Base-by-base conservation (phyloP, 345 rosid genomes). In the Gossypium bickii region DNA sequence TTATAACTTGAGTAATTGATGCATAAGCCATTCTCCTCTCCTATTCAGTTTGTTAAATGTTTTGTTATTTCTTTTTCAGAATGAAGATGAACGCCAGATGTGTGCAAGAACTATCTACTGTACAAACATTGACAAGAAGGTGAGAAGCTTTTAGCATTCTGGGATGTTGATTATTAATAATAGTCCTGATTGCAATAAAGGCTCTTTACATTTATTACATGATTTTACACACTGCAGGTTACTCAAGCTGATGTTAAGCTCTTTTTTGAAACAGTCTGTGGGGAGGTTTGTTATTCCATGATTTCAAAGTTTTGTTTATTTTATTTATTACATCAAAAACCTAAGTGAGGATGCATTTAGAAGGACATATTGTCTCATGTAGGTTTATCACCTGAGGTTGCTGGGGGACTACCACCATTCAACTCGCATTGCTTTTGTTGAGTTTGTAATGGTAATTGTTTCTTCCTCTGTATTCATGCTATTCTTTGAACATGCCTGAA, bases 41-140 rank as follows among this genome's bases (percentile, higher is more conserved):
- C 67, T 67, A 15, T 48, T 13, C 29, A 9, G 18, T 10, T 9
- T 43, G 45, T 74, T 77, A 43, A 68, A 57, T 12, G 9, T 34
- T 58, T 34, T 66, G 52, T 62, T 76, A 34, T 72, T 78, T 55
- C 76, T 38, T 53, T 60, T 71, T 70, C 87, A 91, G 98, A 77
- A 51, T 85, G 97, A 91, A 79, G 93, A 93, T 85, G 98, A 93
- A 51, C 97, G 98, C 49, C 97, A 93, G 86, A 93, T 90, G 96
- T 93, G 98, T 75, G 76, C 96, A 18, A 87, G 97, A 80, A 93
- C 98, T 70, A 87, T 93, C 75, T 93, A 93, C 72, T 93, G 98
- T 79, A 89, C 98, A 74, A 93, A 93, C 81, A 93, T 93, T 15
- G 98, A 93, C 75, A 93, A 90, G 87, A 93, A 90, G 92, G 98